Evolutionary conservation across 176 grass and related monocot genomes (phyloP), one percentile per base, ranked within the genome.

Genomic region (Echinochloa phyllopogon): DNA sequence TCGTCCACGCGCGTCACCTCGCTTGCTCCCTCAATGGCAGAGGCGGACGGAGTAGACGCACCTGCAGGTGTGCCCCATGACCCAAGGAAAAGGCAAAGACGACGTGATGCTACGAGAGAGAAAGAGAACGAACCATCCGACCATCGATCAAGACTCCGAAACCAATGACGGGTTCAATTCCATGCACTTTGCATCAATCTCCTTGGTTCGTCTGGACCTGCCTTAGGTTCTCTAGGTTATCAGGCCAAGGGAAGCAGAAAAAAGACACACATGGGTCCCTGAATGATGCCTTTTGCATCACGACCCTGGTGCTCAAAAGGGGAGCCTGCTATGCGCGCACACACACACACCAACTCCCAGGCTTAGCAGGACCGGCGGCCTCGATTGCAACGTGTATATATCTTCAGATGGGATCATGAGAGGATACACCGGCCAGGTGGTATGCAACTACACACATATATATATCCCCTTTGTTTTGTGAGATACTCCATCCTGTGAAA

Each of bases 251-350:
- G n/a, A 80, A 53, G 62, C 10, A 16, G 6, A 18, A 14, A 43
- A 40, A 51, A 21, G 17, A 38, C 29, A 9, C 2, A 0, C 44
- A 64, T 80, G 78, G 63, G 78, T 5, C 63, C 75, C 53, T 61
- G n/a, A 16, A 45, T 62, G 75, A 80, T 68, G 78, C 47, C 78
- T 55, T 68, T 53, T 53, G 63, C 21, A 80, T 53, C 78, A 68
- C 20, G 20, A 33, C 33, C 62, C 62, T 53, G 25, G 1, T 16
- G 27, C 61, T 40, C 47, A 21, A 68, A 80, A 80, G 29, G 33
- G 52, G 1, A 68, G 10, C 47, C 21, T 81, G 78, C 78, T 81
- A 68, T 15, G 48, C 48, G 2, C 29, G 24, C 41, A 68, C 77
- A 33, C 29, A 40, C 41, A 68, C 77, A 8, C 61, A 37, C 8